phyloP scores from a whole-genome alignment of 1,284 basidiomycete species.

The Irpex sp. region DNA sequence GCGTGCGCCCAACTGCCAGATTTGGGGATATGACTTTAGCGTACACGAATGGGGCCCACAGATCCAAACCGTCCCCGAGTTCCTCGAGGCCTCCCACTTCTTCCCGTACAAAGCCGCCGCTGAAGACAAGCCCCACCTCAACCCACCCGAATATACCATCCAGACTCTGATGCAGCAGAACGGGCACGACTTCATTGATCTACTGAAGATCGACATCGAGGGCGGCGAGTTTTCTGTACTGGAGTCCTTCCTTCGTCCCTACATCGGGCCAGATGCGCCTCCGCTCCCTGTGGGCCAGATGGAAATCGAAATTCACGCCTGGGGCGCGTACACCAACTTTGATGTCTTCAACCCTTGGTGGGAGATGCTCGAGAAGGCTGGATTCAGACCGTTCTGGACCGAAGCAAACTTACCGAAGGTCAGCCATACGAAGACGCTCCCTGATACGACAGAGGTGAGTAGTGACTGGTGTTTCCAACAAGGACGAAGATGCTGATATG shows the following conservation, averaged over 20 bases:
- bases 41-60: conserved; percentile 46
- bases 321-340: conserved; percentile 23
- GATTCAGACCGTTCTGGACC: conserved; percentile 19
- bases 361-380: conserved; percentile 18
- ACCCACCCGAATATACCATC: conserved; percentile 41
- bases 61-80: conserved; percentile 28
- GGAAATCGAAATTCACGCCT: conserved; percentile 36
- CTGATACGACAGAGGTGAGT: conserved; percentile 33
- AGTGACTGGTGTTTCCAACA: neutral
- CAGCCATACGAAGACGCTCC: conserved; percentile 26
- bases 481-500: neutral
- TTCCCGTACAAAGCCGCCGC: conserved; percentile 38
- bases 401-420: conserved; percentile 33
- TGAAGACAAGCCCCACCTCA: conserved; percentile 28
- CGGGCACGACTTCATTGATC: conserved; percentile 39
- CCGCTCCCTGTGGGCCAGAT: conserved; percentile 31
- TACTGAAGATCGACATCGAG: conserved; percentile 47
- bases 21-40: conserved; percentile 52
- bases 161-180: conserved; percentile 43
- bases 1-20: conserved; percentile 35
- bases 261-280: conserved; percentile 1
- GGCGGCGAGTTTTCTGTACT: conserved; percentile 41
- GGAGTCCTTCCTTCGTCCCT: conserved; percentile 31
- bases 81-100: conserved; percentile 38
- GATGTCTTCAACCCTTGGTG: conserved; percentile 27